Evolutionary conservation across 2,329 filamentous ascomycete species (phyloP), one percentile per base, ranked within the genome.

Genomic region (Fusarium penzigii): DNA sequence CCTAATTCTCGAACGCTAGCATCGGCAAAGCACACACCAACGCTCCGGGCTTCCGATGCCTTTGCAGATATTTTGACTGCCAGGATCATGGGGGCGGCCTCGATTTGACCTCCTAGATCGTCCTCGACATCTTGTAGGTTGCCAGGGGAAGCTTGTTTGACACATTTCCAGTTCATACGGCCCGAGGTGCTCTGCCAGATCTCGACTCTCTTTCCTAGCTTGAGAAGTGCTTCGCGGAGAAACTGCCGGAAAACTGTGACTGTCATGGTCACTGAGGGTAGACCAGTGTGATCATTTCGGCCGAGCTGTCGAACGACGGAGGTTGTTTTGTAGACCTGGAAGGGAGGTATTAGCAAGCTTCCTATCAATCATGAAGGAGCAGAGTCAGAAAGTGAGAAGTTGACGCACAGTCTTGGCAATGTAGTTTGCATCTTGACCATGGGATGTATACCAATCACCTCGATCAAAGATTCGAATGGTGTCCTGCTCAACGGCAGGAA

Each of bases 41-140:
- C 88, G 59, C 83, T 90, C 42, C 94, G 83, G 6, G 88, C 90
- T 70, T 97, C 93, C 0, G 83, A 83, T 1, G 91, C 90, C 68
- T 89, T 95, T n/a, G 91, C 85, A 1, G 89, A 89, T 20, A 97
- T 87, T 72, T 97, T 97, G 68, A 99, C 91, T 0, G 94, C 90
- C 39, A 99, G 80, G 43, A 99, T 97, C 70, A 97, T 95, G 14
- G 94, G 95, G 0, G 94, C 90, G 2, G 89, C 86, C 62, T 97
- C 92, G 49, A 96, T 84, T 62, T 92, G 86, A 38, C 88, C 81
- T 11, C 92, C 93, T 0, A 99, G 80, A 58, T 99, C 94, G 49
- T 99, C 94, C 71, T 99, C 94, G 17, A 99, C 89, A 66, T 97
- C 93, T 72, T 99, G 94, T 20, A 99, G 75, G 71, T 99, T 99